These are phyloP conservation scores for Heliamphora ciliata DNA, from an alignment of 179 eudicot genomes.

Conservation along the genomic window DNA sequence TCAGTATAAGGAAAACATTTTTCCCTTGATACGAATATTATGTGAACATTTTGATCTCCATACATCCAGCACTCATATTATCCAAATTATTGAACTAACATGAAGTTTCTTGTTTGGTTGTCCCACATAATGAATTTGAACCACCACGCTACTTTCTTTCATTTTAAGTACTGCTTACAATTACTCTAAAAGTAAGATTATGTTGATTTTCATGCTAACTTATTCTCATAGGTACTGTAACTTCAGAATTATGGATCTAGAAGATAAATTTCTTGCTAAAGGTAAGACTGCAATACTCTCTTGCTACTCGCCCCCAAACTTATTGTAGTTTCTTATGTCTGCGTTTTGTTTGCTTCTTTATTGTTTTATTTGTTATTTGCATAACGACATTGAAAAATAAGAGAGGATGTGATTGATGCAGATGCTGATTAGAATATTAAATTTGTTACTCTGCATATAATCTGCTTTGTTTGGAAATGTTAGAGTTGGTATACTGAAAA, in stretches of 20 bases:
- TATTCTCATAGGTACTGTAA: slow-evolving; percentile 26
- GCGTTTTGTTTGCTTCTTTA: neutral
- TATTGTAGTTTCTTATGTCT: neutral
- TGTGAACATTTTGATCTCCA: neutral
- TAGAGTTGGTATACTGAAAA: too few species aligned
- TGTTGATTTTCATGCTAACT: slow-evolving; percentile 10
- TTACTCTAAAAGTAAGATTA: neutral
- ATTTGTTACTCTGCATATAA: neutral
- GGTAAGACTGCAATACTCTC: slow-evolving; percentile 25
- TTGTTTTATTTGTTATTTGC: neutral
- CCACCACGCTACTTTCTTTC: neutral
- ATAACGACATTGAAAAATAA: neutral
- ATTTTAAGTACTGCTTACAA: neutral
- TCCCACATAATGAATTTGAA: neutral
- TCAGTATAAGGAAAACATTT: neutral
- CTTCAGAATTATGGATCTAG: slow-evolving; percentile 35
- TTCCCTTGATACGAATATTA: neutral
- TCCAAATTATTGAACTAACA: neutral
- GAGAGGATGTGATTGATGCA: neutral
- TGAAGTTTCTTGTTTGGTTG: slow-evolving; percentile 6
- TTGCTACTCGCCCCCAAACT: neutral
- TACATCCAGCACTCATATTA: neutral
- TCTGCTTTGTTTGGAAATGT: too few species aligned
- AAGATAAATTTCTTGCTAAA: slow-evolving; percentile 33
- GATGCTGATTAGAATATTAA: neutral